Conservation (phyloP, 805 yeast species). For the Candida peoriensis region DNA sequence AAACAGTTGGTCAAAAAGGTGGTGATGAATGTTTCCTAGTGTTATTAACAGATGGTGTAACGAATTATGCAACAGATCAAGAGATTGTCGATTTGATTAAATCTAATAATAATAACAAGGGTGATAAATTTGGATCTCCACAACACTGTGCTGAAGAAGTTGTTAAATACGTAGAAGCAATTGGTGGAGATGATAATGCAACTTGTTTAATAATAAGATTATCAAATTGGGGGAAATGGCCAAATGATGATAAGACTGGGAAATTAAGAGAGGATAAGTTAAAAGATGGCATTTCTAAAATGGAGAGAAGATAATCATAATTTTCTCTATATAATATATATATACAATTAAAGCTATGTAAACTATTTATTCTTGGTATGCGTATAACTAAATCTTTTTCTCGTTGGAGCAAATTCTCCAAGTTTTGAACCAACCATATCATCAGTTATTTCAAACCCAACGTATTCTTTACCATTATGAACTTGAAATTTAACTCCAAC, state of each 20-base stretch:
- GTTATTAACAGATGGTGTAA: conserved; percentile 82
- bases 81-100: conserved; percentile 85
- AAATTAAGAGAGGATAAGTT: conserved; percentile 68
- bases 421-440: conserved; percentile 96
- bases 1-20: conserved; percentile 38
- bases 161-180: conserved; percentile 72
- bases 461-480: conserved; percentile 94
- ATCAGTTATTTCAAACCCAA: conserved; percentile 78
- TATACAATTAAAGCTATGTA: not conserved
- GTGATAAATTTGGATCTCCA: conserved; percentile 64
- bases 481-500: conserved; percentile 93
- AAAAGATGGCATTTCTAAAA: conserved; percentile 32
- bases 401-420: conserved; percentile 93
- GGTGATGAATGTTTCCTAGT: conserved; percentile 88
- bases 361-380: conserved; percentile 56
- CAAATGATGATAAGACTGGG: conserved; percentile 77
- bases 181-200: conserved; percentile 96
- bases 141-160: conserved; percentile 84
- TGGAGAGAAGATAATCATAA: conserved; percentile 18
- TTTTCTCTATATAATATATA: not conserved
- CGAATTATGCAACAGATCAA: conserved; percentile 78
- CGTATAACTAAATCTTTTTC: conserved; percentile 82
- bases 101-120: conserved; percentile 49
- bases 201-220: conserved; percentile 79
- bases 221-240: conserved; percentile 95